phyloP scores from a whole-genome alignment of 202 grass and related monocot species.

The Panicum virgatum region DNA sequence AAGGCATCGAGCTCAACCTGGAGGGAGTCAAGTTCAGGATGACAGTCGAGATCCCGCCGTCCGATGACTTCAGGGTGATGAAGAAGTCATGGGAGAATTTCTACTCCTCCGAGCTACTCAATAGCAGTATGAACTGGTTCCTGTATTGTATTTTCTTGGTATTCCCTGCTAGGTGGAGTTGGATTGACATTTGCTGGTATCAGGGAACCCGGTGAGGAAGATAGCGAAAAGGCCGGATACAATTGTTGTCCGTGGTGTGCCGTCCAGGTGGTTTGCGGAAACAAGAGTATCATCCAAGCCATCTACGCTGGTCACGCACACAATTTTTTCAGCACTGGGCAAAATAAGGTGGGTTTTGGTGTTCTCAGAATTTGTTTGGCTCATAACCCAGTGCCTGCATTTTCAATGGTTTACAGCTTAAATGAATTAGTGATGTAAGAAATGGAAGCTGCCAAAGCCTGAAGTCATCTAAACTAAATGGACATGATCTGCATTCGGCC shows the following conservation, averaged over 20 bases:
- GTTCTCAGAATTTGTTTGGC: constrained; percentile 10
- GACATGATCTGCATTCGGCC: background rate
- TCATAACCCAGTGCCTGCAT: background rate
- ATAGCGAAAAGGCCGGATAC: constrained; percentile 65
- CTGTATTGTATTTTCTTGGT: background rate
- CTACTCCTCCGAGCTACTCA: constrained; percentile 69
- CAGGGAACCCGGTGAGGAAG: constrained; percentile 73
- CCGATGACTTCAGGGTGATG: constrained; percentile 69
- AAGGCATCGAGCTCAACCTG: constrained; percentile 81
- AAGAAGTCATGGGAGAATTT: constrained; percentile 91
- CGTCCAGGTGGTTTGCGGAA: constrained; percentile 91
- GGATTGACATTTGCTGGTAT: constrained; percentile 32
- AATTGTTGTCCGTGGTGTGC: constrained; percentile 74
- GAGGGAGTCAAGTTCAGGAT: constrained; percentile 87
- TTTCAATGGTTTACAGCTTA: background rate
- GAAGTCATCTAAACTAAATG: constrained; percentile 1
- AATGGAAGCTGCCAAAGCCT: constrained; percentile 7
- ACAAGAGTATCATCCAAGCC: constrained; percentile 78
- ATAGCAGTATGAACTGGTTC: constrained; percentile 48
- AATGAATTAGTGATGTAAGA: background rate
- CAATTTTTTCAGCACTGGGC: constrained; percentile 83
- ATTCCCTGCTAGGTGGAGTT: constrained; percentile 14
- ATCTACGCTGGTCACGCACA: constrained; percentile 82
- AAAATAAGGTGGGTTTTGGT: constrained; percentile 82
- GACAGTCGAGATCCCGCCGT: constrained; percentile 59